Evolutionary conservation across 441 rosid genomes (phyloP), one percentile per base, ranked within the genome.

Genomic region (Kokia cookei): DNA sequence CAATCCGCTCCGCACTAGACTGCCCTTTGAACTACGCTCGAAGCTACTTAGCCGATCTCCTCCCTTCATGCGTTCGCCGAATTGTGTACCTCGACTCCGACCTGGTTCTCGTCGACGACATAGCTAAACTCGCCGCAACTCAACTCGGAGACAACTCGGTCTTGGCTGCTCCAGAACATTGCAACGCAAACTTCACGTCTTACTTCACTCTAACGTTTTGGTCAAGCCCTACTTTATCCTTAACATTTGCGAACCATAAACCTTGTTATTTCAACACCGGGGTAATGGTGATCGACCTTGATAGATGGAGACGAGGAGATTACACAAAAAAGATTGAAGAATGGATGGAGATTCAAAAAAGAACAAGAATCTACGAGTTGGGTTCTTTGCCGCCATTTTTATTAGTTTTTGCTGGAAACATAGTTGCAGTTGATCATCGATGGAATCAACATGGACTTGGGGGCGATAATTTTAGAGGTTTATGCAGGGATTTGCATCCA

Each of bases 211-310:
- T 1, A 6, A 29, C 42, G 43, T 60, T 60, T 15, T 60, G 65
- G 65, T 60, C 65, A 7, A 60, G n/a, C 65, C 43, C 65, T 6
- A 29, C 22, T 29, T 60, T 60, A 60, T 60, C 65, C 65, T 32
- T 60, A 60, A 60, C 65, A 6, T 60, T 60, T 6, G 65, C 65
- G 65, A 60, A 60, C 27, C 80, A 88, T 24, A 82, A 84, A 5
- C 86, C 97, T 0, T 94, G 98, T 26, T 94, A 94, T 82, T 93
- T 93, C 77, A 93, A 92, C 82, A 94, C 98, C 2, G 98, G 98
- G 0, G 98, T 94, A 2, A 94, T 94, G 98, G 97, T 92, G 61
- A 92, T 94, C 73, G 97, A 94, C 79, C 92, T 91, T 2, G 85
- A 83, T 48, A 76, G 92, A 70, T 94, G 98, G 98, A 87, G 97